Evolutionary conservation across 768 basidiomycete genomes (phyloP), one percentile per base, ranked within the genome.

Genomic region (Holtermannia corniformis): DNA sequence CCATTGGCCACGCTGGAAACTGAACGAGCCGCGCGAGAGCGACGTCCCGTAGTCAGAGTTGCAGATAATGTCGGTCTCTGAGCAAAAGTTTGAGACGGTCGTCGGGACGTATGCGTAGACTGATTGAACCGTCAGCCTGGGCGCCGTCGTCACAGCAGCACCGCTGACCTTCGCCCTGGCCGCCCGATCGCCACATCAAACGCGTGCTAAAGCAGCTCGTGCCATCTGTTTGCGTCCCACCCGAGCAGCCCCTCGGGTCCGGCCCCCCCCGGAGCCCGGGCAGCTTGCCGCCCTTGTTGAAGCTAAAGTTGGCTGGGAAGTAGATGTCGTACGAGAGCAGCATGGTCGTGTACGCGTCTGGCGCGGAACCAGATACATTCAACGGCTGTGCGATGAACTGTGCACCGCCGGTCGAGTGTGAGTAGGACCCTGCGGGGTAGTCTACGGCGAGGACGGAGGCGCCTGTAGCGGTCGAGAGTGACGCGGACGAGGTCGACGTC

Each of bases 221-320:
- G 5, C 86, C 88, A n/a, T 77, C 76, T 59, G 68, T 67, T 52
- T 70, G 54, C 27, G 54, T 62, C 4, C 71, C 71, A 1, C 71
- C 71, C 4, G 65, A 65, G 53, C 71, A 72, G 1, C 70, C 72
- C 12, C 27, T 40, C 0, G 57, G 20, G n/a, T 68, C 66, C 5
- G 66, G 60, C 37, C 76, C 76, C n/a, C 75, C 76, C 49, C 72
- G 87, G 3, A 90, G 57, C 0, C 89, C 90, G 0, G 89, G 87
- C 4, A 92, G 68, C 72, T 95, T 92, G 5, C 90, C 90, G 3
- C 80, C 89, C 49, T 79, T 76, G 16, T 87, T 86, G 77, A 81
- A 92, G 49, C 83, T 77, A 58, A 88, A 92, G 55, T 81, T 78
- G 0, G 49, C 55, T 0, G 85, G 85, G 63, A 93, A 88, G 70